Percentiles rank a stretch among this genome's conserved stretches.
These are phyloP conservation scores for Globisporangium camurandrum DNA, from an alignment of 352 stramenopile genomes.

Conservation along the genomic window DNA sequence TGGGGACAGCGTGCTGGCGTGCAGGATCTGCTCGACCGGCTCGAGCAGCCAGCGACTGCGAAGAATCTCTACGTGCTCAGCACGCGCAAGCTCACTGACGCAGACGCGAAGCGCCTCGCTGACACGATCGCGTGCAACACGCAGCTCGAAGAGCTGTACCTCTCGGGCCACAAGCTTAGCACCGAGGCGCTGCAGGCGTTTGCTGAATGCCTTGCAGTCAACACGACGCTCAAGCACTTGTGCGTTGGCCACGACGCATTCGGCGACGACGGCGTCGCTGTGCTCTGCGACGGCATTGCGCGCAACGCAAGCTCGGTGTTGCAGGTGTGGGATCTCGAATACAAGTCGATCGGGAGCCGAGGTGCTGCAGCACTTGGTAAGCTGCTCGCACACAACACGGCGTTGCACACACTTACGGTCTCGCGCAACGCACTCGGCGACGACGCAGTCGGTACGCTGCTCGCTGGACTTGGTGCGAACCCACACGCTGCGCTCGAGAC, in stretches of 20 bases:
- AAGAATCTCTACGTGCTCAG: conserved; percentile 70
- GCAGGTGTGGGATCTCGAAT: conserved; percentile 63
- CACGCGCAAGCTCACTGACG: conserved; percentile 52
- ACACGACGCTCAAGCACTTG: conserved; percentile 59
- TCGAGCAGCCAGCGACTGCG: conserved; percentile 48
- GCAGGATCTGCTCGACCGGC: conserved; percentile 63
- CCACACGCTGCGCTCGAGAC: conserved; percentile 18
- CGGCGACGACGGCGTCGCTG: conserved; percentile 37
- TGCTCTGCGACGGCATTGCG: conserved; percentile 39
- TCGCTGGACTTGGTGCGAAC: conserved; percentile 33
- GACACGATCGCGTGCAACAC: conserved; percentile 44
- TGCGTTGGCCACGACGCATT: conserved; percentile 54
- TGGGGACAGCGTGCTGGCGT: conserved; percentile 65
- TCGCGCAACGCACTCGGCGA: conserved; percentile 57
- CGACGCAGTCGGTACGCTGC: conserved; percentile 28
- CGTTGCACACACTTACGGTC: conserved; percentile 40
- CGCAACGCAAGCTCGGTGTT: conserved; percentile 45
- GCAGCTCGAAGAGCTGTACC: conserved; percentile 64
- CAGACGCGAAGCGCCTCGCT: conserved; percentile 43
- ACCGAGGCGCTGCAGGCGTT: conserved; percentile 36
- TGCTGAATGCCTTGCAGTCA: conserved; percentile 54
- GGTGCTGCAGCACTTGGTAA: conserved; percentile 41
- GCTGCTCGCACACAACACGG: conserved; percentile 39
- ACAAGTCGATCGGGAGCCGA: conserved; percentile 45
- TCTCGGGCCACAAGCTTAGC: conserved; percentile 64